These are phyloP conservation scores for Sindora glabra DNA, from an alignment of 306 rosid genomes.

Conservation along the genomic window DNA sequence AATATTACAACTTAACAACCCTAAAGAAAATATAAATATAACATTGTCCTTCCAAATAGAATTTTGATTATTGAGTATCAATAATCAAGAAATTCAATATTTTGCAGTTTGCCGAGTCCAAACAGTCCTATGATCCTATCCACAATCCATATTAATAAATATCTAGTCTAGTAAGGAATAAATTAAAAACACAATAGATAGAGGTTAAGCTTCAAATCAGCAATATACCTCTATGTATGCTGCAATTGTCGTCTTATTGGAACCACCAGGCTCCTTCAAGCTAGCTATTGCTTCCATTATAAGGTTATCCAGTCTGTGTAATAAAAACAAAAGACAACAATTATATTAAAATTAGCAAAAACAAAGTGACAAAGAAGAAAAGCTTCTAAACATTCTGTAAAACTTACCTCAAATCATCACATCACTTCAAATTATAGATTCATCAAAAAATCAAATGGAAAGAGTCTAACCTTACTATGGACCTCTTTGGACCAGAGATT, in stretches of 20 bases:
- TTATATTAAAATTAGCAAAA: not conserved
- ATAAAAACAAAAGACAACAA: slow-evolving; percentile 4
- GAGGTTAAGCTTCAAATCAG: not conserved
- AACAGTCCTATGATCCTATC: not conserved
- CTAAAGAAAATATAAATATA: not conserved
- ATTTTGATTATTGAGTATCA: not conserved
- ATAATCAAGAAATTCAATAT: not conserved
- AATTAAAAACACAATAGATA: not conserved
- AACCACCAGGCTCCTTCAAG: slow-evolving; percentile 78
- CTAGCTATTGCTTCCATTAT: slow-evolving; percentile 72
- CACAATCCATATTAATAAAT: not conserved
- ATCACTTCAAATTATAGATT: not conserved
- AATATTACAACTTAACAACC: not conserved
- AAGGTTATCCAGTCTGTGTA: slow-evolving; percentile 74
- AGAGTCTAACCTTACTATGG: slow-evolving; percentile 63
- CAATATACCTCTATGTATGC: slow-evolving; percentile 73
- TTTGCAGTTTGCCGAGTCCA: not conserved
- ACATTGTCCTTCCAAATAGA: not conserved
- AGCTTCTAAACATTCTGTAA: not conserved
- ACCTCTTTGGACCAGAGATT: slow-evolving; percentile 48
- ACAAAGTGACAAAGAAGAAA: slow-evolving; percentile 1
- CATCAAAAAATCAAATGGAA: not conserved
- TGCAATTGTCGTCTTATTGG: slow-evolving; percentile 80
- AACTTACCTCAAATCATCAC: not conserved
- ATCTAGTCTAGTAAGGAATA: not conserved